Percentiles rank a stretch among this genome's conserved stretches.
Evolutionary conservation across 106 monocot species (phyloP).

Genomic region (Apostasia shenzhenica): DNA sequence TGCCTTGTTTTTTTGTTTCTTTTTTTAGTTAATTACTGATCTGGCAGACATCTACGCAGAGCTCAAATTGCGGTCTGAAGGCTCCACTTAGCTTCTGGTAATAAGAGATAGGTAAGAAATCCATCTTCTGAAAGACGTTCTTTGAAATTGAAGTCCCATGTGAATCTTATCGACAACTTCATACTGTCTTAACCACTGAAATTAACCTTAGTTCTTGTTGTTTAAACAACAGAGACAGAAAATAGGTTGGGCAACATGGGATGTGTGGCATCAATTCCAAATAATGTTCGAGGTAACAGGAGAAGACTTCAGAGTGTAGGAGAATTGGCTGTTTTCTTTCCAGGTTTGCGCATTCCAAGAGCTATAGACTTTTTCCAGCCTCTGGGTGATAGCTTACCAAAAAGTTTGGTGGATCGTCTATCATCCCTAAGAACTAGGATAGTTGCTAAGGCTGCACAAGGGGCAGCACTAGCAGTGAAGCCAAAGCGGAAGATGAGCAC

Average conservation of each 20-base stretch:
- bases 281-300: slow-evolving; percentile 20
- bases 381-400: slow-evolving; percentile 24
- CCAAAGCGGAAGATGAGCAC: slow-evolving; percentile 38
- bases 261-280: slow-evolving; percentile 41
- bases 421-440: slow-evolving; percentile 42
- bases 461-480: slow-evolving; percentile 37
- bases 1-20: neutral
- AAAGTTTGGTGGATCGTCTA: slow-evolving; percentile 41
- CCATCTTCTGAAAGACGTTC: neutral
- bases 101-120: slow-evolving; percentile 1
- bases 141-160: neutral
- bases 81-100: neutral
- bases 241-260: slow-evolving; percentile 33
- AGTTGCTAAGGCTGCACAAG: slow-evolving; percentile 57
- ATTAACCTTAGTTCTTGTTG: neutral
- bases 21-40: neutral
- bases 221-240: too few relatives aligned
- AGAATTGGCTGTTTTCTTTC: slow-evolving; percentile 48
- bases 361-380: slow-evolving; percentile 33
- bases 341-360: slow-evolving; percentile 40
- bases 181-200: neutral
- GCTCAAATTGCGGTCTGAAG: neutral
- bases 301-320: slow-evolving; percentile 32
- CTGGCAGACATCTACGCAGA: neutral
- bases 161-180: neutral